A percentile compares a stretch with the other conserved stretches of the same genome.
phyloP scores from a whole-genome alignment of 2,329 filamentous ascomycete species.

The Hymenoscyphus linearis region DNA sequence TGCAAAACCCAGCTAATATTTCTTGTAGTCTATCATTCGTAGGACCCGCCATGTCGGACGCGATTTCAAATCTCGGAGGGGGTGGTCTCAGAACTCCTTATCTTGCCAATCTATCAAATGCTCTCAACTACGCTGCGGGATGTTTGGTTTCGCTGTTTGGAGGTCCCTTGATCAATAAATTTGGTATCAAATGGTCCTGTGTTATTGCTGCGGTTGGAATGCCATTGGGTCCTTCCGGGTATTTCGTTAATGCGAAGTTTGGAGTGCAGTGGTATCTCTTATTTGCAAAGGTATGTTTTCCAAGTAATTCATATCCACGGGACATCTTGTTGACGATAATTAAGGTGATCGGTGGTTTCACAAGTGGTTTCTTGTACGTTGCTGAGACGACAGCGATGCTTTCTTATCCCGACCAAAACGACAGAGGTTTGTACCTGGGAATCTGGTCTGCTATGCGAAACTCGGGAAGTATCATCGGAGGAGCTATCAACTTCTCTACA shows the following conservation, averaged over 20 bases:
- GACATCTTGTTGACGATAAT: neutral
- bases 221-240: conserved; percentile 42
- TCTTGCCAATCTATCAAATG: conserved; percentile 16
- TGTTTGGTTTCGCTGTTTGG: conserved; percentile 25
- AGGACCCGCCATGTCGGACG: conserved; percentile 19
- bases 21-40: conserved; percentile 16
- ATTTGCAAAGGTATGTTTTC: conserved; percentile 37
- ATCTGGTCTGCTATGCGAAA: conserved; percentile 59
- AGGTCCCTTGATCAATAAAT: conserved; percentile 36
- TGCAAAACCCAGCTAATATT: neutral
- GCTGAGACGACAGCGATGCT: conserved; percentile 35
- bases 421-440: conserved; percentile 39
- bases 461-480: conserved; percentile 62
- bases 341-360: conserved; percentile 23
- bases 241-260: conserved; percentile 66
- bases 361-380: conserved; percentile 32
- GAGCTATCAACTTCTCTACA: conserved; percentile 63
- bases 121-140: conserved; percentile 13
- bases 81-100: conserved; percentile 16
- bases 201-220: conserved; percentile 34
- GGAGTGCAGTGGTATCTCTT: conserved; percentile 62
- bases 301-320: neutral
- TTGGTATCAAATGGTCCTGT: conserved; percentile 36
- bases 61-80: conserved; percentile 17
- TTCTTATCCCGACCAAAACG: conserved; percentile 33